These are phyloP conservation scores for Lecanoromycetidae sp. DNA, from an alignment of 2,329 filamentous ascomycete genomes.

Conservation along the genomic window DNA sequence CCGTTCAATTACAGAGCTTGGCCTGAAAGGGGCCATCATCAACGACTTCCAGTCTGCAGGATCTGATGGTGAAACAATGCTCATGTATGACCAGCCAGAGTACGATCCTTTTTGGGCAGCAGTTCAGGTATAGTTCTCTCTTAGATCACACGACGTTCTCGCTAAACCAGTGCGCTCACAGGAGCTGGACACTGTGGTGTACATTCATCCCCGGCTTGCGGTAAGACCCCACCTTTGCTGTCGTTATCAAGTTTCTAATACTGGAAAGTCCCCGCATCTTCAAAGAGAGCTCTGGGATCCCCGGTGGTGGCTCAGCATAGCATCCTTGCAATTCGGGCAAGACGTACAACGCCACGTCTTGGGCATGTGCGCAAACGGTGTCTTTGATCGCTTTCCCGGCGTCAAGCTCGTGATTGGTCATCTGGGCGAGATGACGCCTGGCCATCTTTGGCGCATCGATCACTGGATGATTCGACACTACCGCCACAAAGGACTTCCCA, in stretches of 20 bases:
- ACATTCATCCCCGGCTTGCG: too few species aligned
- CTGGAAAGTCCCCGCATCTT: slow-evolving; percentile 25
- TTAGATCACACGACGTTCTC: too few species aligned
- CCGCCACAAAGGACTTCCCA: slow-evolving; percentile 21
- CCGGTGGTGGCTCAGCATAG: slow-evolving; percentile 41
- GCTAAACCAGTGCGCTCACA: too few species aligned
- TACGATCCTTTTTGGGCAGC: slow-evolving; percentile 31
- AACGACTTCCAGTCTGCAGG: slow-evolving; percentile 28
- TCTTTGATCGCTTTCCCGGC: slow-evolving; percentile 44
- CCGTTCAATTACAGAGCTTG: slow-evolving; percentile 31
- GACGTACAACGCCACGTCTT: slow-evolving; percentile 29
- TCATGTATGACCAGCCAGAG: too few species aligned
- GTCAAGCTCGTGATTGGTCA: slow-evolving; percentile 46
- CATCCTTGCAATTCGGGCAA: too few species aligned
- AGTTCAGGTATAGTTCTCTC: slow-evolving; percentile 33
- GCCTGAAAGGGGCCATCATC: slow-evolving; percentile 39
- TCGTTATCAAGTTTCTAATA: slow-evolving; percentile 28
- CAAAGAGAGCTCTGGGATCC: slow-evolving; percentile 29
- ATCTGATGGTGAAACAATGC: slow-evolving; percentile 34
- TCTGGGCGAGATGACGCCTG: slow-evolving; percentile 43
- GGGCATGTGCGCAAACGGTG: slow-evolving; percentile 37
- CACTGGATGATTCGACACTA: too few species aligned
- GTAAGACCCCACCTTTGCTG: too few species aligned
- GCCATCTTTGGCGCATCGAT: slow-evolving; percentile 39
- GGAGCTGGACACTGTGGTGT: slow-evolving; percentile 39